Conservation (phyloP, 306 rosid species). For the Prunus campanulata region DNA sequence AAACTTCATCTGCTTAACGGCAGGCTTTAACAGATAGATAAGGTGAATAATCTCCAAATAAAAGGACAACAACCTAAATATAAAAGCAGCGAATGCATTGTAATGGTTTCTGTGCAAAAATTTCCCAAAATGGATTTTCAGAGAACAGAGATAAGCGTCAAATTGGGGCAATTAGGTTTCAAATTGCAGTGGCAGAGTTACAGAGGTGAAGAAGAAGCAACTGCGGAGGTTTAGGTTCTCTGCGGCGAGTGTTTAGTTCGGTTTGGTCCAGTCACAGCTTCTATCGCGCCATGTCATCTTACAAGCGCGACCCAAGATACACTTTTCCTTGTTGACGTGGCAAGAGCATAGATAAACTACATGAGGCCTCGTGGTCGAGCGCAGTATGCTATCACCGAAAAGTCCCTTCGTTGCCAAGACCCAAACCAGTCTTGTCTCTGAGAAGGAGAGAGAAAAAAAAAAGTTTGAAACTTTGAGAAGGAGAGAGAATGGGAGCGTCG, state of each 20-base stretch:
- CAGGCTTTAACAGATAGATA: not conserved
- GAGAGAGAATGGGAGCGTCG: slow-evolving; percentile 48
- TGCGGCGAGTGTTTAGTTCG: not conserved
- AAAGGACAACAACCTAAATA: not conserved
- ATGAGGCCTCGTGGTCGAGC: not conserved
- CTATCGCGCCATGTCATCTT: not conserved
- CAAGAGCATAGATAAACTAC: not conserved
- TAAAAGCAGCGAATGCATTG: not conserved
- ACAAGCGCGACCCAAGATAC: not conserved
- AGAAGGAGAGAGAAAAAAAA: not conserved
- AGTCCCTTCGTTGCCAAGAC: not conserved
- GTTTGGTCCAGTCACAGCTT: not conserved
- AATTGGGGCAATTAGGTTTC: slow-evolving; percentile 5
- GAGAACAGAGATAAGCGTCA: not conserved
- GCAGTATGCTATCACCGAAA: not conserved
- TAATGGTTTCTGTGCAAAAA: not conserved
- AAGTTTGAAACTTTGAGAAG: not conserved
- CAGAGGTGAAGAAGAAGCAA: not conserved
- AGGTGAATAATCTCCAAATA: not conserved
- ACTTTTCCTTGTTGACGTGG: not conserved
- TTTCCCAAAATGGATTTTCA: not conserved
- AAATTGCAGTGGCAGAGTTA: not conserved
- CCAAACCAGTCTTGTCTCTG: not conserved
- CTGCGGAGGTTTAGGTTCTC: not conserved
- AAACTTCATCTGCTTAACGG: not conserved